Base-by-base conservation (phyloP, 495 filamentous ascomycete species). In the Rhizodiscina lignyota region DNA sequence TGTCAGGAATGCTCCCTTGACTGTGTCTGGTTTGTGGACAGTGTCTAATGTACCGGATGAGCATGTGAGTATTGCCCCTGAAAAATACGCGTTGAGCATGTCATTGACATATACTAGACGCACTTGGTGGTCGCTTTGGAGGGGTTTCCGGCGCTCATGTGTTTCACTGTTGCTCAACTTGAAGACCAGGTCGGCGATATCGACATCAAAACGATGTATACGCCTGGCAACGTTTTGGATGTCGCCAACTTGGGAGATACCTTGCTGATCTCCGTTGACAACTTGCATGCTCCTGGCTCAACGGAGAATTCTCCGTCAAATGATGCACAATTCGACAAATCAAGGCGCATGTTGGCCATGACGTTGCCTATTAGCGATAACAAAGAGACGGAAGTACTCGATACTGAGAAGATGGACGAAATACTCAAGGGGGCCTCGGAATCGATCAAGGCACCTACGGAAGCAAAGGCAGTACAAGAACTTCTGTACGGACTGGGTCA, bases 401-500 rank as follows among this genome's bases (percentile, higher is more conserved):
- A n/a, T n/a, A 40, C 56, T 15, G 40, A 44, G 23, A 37, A 4
- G 18, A n/a, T 19, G 21, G 5, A 21, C 13, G 58, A 65, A 37
- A 32, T 48, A 28, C 42, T 43, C 32, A 50, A 51, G 29, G 45
- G 45, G 55, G 56, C 34, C 57, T 44, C 20, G 32, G 43, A 12
- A 15, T 15, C 5, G 16, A 28, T 28, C 24, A 18, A 10, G 31
- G 18, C 12, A 11, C 5, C 12, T 5, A 18, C 32, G 13, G 33
- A 33, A 2, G 49, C 31, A 18, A 52, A 60, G 24, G 54, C 64
- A 26, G 39, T 77, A 18, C 58, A 64, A 10, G 70, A 72, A 31
- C 54, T 74, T 0, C 41, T 93, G 35, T 93, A 93, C 55, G 61
- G 62, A 2, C 55, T 83, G 32, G 77, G 72, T 32, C 75, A 72